Base-by-base conservation (phyloP, 2,329 filamentous ascomycete genomes). In the Arthrobotrys entomopaga region DNA sequence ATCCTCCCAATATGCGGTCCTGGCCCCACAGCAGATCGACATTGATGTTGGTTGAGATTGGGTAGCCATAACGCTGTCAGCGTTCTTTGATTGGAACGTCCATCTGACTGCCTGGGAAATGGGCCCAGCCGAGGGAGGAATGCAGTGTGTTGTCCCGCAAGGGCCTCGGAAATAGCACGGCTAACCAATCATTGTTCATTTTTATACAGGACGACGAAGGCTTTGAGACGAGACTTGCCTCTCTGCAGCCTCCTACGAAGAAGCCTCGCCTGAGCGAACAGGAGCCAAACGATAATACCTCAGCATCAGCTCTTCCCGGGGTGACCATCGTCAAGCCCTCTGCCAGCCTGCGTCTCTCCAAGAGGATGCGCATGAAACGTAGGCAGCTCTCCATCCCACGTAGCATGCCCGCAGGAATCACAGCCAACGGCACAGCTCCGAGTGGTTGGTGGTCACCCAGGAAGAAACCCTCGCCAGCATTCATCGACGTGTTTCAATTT, bases 211-310 rank as follows among this genome's bases (percentile, higher is more conserved):
- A 74, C 52, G 70, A 74, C 54, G 70, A 74, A 63, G 67, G 70
- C 52, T 74, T 74, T 66, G 70, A 74, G 70, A 67, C 70, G 70
- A 74, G 58, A 74, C 70, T 74, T 58, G 70, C 70, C 63, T 74
- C 70, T 49, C 57, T 74, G 22, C 70, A 74, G 24, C 70, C 70
- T 63, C 70, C 70, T 58, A 67, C 63, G 24, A 74, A 74, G 60
- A 66, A 63, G 19, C 70, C 70, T 48, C 70, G 70, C 19, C 46
- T 74, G 29, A 57, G 54, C 43, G 63, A 74, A 34, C 38, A 65
- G 22, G 54, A 46, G 26, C 48, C 54, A n/a, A 57, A 63, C n/a
- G 70, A 60, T n/a, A 20, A 22, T 22, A 46, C 29, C 46, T 8
- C 29, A 49, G 24, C 54, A 26, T n/a, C 54, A 26, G 22, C 38